Conservation (phyloP, 169 alveolate genomes). For the Plasmodium fragile region DNA sequence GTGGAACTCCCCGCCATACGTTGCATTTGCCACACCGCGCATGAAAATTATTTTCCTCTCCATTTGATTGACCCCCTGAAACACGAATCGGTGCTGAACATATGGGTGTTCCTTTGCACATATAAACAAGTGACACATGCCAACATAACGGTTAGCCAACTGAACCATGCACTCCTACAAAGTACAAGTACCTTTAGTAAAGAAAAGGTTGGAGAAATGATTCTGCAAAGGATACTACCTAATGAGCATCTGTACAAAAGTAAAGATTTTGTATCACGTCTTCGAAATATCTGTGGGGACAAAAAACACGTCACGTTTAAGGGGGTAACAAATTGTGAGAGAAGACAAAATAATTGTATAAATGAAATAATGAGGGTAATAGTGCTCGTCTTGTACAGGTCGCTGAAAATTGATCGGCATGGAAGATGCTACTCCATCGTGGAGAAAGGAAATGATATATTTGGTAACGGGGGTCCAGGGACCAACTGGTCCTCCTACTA, state of each 20-base stretch:
- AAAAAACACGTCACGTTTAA: neutral
- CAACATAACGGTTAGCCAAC: neutral
- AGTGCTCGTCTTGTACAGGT: neutral
- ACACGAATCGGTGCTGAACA: constrained; percentile 12
- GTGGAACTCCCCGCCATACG: neutral
- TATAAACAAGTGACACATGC: neutral
- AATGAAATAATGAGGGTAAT: constrained; percentile 4
- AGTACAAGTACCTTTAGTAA: constrained; percentile 8
- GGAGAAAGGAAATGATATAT: neutral
- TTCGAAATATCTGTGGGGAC: neutral
- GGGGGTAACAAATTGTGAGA: neutral
- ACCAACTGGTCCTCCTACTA: neutral
- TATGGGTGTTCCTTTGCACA: constrained; percentile 13
- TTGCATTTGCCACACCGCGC: neutral
- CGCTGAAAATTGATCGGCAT: neutral
- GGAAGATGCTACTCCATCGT: neutral
- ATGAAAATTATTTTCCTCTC: neutral
- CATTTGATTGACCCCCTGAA: constrained; percentile 4
- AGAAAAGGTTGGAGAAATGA: neutral
- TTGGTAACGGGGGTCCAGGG: neutral
- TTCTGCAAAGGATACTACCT: neutral
- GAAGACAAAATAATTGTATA: neutral
- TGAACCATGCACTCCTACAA: neutral
- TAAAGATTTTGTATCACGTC: neutral
- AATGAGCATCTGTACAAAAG: neutral